Percentiles rank a stretch among this genome's conserved stretches.
phyloP scores from a whole-genome alignment of 768 basidiomycete species.

The Xerocomellus intermedius region DNA sequence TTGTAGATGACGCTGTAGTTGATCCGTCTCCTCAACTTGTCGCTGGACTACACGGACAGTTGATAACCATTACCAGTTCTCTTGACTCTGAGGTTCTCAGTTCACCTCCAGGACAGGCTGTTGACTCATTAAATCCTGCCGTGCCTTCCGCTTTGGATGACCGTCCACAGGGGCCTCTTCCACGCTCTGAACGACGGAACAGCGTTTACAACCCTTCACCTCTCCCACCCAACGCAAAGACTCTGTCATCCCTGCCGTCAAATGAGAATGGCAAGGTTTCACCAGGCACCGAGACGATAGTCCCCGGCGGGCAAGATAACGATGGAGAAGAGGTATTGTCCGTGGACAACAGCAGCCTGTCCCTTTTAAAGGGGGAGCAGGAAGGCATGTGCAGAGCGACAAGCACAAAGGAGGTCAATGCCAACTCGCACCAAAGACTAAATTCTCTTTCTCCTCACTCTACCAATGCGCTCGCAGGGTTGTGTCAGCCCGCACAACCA shows the following conservation, averaged over 20 bases:
- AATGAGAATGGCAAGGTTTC: conserved; percentile 21
- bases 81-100: background rate
- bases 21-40: background rate
- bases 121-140: conserved; percentile 1
- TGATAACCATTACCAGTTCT: background rate
- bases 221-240: conserved; percentile 8
- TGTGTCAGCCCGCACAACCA: conserved; percentile 30
- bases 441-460: conserved; percentile 64
- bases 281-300: background rate
- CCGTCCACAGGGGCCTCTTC: conserved; percentile 26
- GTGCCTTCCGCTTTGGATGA: background rate
- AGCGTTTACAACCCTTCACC: conserved; percentile 31
- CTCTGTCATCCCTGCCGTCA: conserved; percentile 18
- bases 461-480: conserved; percentile 38
- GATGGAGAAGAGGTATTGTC: background rate
- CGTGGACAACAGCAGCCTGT: background rate
- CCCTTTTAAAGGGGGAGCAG: background rate
- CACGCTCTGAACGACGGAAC: conserved; percentile 37
- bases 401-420: background rate
- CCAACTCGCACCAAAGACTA: conserved; percentile 40
- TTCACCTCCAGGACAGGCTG: conserved; percentile 1
- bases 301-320: background rate
- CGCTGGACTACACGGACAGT: conserved; percentile 2
- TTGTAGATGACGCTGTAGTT: conserved; percentile 1
- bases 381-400: conserved; percentile 38